Base-by-base conservation (phyloP, 2,329 filamentous ascomycete genomes). In the Alternaria ventricosa region DNA sequence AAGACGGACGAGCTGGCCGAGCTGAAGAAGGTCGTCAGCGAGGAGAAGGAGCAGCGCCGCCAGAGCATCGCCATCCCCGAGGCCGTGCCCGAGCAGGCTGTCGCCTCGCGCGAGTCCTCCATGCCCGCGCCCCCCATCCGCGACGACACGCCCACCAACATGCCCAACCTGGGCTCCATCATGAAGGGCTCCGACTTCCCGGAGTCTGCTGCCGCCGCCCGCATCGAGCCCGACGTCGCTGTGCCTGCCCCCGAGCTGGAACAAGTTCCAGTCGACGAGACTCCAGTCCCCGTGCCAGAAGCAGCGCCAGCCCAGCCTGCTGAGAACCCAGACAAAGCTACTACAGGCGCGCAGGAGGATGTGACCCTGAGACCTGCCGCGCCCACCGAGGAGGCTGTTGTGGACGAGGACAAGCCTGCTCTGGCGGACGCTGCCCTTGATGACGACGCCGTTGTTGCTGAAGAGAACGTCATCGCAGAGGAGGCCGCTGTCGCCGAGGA, bases 291-390 rank as follows among this genome's bases (percentile, higher is more conserved):
- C 11, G 27, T 45, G 7, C 20, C 57, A 20, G 57, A 55, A 30
- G n/a, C 41, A 5, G 46, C 51, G 15, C 43, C 51, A 18, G 45
- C 60, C 13, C 56, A 55, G 22, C 57, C 64, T 49, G 61, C 65
- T 6, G 78, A 75, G 12, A 82, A 82, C 49, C 81, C 81, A 23
- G 83, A 85, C 71, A 85, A 85, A 73, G 72, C 71, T 60, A 76
- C 75, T 11, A 81, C 81, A 27, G 80, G 75, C 36, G 82, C 72
- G 3, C 78, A 83, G 71, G 83, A 84, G 55, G 74, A 80, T 13
- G 78, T 72, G 13, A 63, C 71, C 9, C 74, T 82, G 72, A 81
- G 80, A 70, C 80, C 82, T 8, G 78, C 79, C 36, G 77, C 81
- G 45, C 76, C 78, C 5, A 80, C 79, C 44, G 69, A 71, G 15